Evolutionary conservation across 495 filamentous ascomycete genomes (phyloP).

Genomic region (Aspergillus baeticus): DNA sequence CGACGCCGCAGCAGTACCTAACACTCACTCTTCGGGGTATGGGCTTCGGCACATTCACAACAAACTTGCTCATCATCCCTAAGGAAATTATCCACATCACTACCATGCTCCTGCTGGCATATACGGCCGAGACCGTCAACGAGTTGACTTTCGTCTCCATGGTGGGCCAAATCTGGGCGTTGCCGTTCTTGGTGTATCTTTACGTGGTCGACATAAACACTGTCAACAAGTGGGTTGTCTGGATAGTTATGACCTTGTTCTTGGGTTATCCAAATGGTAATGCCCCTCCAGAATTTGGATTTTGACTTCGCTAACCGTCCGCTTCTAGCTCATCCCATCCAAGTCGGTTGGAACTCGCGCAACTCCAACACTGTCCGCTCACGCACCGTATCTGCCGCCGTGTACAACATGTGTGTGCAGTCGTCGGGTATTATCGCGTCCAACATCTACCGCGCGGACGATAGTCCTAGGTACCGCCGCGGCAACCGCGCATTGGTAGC

Average conservation of each 20-base stretch:
- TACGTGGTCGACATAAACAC: conserved; percentile 39
- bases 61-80: conserved; percentile 64
- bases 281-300: background rate
- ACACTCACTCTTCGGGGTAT: conserved; percentile 48
- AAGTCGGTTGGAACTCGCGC: conserved; percentile 59
- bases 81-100: conserved; percentile 38
- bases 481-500: conserved; percentile 47
- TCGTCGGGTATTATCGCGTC: conserved; percentile 47
- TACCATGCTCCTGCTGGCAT: conserved; percentile 34
- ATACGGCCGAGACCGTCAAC: conserved; percentile 39
- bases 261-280: conserved; percentile 53
- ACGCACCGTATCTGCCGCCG: conserved; percentile 55
- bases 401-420: conserved; percentile 55
- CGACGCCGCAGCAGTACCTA: conserved; percentile 43
- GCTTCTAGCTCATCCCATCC: conserved; percentile 48
- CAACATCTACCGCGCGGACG: conserved; percentile 57
- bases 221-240: conserved; percentile 48
- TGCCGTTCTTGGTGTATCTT: conserved; percentile 52
- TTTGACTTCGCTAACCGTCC: background rate
- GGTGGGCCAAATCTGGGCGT: conserved; percentile 50
- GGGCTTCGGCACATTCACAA: conserved; percentile 46
- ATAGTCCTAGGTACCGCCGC: conserved; percentile 48
- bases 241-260: conserved; percentile 47
- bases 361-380: conserved; percentile 63
- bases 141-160: conserved; percentile 49